Evolutionary conservation across 1,284 basidiomycete genomes (phyloP), one percentile per base, ranked within the genome.

Genomic region (Boletus calvinii): DNA sequence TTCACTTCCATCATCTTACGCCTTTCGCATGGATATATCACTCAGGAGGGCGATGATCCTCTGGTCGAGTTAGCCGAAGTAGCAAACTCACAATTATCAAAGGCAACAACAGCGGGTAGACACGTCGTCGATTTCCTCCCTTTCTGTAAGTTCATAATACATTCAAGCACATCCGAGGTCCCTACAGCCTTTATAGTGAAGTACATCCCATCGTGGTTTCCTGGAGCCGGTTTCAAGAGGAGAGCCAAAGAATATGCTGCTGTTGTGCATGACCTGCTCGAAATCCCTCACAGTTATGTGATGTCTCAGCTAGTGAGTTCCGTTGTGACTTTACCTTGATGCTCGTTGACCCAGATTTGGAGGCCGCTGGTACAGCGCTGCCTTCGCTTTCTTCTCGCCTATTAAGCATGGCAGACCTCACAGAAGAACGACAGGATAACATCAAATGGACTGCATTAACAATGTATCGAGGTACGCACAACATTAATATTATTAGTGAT

Each of bases 361-460:
- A 26, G 26, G 82, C 72, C 36, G 70, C 73, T 53, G 79, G 79
- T 24, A 75, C 69, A 6, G 78, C 78, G 5, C 59, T 71, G 29
- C 59, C 70, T 4, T 82, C 79, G 0, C 77, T 80, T 53, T 71
- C 76, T 2, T 77, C 78, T 13, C 68, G 70, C 20, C 59, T 78
- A 24, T 67, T 83, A 34, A 74, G 77, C 57, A 65, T 60, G 46
- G 76, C 75, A 49, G 61, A 65, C 17, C 62, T 78, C 13, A 75
- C 62, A 26, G 62, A 65, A 1, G 74, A 79, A 46, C 74, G 77
- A 52, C 76, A 78, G 56, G 72, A 74, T 48, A 76, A 77, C 54
- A 68, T 82, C 20, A 81, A 81, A 61, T 82, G 80, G 80, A 72
- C 77, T 42, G 71, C 78, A n/a, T 77, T 77, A 22, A 79, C 79